These are phyloP conservation scores for Oropetium thomaeum DNA, from an alignment of 176 grass and related monocot genomes.

Conservation along the genomic window DNA sequence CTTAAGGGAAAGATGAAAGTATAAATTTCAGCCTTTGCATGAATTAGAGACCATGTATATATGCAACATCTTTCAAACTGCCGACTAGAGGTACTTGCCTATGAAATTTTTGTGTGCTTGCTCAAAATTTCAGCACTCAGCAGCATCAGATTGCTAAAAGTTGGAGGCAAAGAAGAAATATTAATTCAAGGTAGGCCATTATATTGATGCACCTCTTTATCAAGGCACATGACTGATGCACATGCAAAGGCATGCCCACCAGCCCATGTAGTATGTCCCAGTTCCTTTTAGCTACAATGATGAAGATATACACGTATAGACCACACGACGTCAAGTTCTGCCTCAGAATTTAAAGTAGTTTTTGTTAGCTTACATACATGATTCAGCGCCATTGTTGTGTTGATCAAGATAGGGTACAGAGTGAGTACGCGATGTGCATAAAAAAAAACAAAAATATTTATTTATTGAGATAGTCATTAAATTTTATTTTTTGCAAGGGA, in stretches of 20 bases:
- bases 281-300: slow-evolving; percentile 18
- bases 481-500: no score
- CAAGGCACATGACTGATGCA: slow-evolving; percentile 17
- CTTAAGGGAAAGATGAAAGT: no score
- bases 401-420: no score
- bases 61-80: no score
- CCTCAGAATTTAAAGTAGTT: background rate
- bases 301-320: background rate
- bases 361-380: no score
- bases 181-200: slow-evolving; percentile 24
- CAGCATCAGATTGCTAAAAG: background rate
- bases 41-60: no score
- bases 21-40: no score
- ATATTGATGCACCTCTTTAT: slow-evolving; percentile 14
- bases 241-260: slow-evolving; percentile 14
- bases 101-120: no score
- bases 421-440: no score
- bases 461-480: no score
- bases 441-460: no score
- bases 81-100: background rate
- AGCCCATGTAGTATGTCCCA: slow-evolving; percentile 13
- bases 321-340: background rate
- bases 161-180: background rate
- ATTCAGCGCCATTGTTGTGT: no score
- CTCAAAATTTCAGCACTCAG: background rate